Base-by-base conservation (phyloP, 305 asterid genomes). In the Lippia alba region DNA sequence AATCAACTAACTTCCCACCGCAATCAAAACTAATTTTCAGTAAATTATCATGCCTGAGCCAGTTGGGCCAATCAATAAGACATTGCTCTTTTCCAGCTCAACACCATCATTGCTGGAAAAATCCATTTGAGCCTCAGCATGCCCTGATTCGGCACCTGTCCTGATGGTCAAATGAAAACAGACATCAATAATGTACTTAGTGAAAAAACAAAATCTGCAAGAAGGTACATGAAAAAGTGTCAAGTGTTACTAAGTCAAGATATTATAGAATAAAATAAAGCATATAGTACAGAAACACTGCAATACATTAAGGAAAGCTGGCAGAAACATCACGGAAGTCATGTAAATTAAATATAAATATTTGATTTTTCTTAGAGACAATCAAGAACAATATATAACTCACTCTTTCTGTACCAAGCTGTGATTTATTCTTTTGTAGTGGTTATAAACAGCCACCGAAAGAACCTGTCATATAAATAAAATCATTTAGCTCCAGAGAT, bases 71-170 rank as follows among this genome's bases (percentile, higher is more conserved):
- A 92, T 79, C 87, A 92, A 72, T 46, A 92, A 81, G 71, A 92
- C 96, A 76, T 92, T 92, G 87, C 98, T 92, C 84, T 92, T 92
- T 74, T 92, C 98, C 76, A 92, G 84, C 86, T 92, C 96, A 73
- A 90, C 96, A 64, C 40, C 72, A 61, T 92, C 94, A 65, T 61
- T 75, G 65, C 72, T 80, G 77, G 48, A 66, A 56, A 74, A 78
- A 66, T 80, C 88, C 44, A 50, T 67, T 70, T 77, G 80, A 72
- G 64, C 64, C 61, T 79, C 81, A 53, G 74, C 49, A 70, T 78
- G 50, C 54, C 74, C 77, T 45, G 76, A 71, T 75, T 82, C 81
- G 56, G 66, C 75, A 77, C 36, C 84, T 66, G 85, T 64, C 84
- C 96, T 92, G 79, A 66, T 71, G 70, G 65, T 45, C 60, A 78